Evolutionary conservation across 805 yeast species (phyloP).

Genomic region (Hanseniaspora valbyensis): DNA sequence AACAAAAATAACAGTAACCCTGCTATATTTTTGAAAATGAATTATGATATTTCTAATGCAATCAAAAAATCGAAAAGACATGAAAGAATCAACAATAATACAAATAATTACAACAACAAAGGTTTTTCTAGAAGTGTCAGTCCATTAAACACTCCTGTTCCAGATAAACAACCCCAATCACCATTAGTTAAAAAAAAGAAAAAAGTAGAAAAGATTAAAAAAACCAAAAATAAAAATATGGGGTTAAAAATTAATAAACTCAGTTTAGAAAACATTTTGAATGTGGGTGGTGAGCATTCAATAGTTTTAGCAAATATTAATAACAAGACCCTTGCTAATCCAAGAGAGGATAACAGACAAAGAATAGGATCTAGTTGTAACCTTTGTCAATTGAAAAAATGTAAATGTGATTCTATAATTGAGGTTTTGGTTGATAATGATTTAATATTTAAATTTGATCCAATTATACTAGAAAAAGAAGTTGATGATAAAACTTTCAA

Average conservation of each 20-base stretch:
- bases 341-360: slow-evolving; percentile 5
- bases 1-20: not conserved
- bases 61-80: not conserved
- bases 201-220: not conserved
- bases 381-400: slow-evolving; percentile 9
- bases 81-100: too few relatives aligned
- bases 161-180: not conserved
- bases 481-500: not conserved
- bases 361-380: slow-evolving; percentile 12
- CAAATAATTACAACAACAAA: too few relatives aligned
- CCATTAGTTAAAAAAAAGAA: not conserved
- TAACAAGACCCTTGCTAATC: not conserved
- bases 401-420: slow-evolving; percentile 9
- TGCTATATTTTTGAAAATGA: not conserved
- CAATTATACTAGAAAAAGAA: not conserved
- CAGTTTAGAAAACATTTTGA: not conserved
- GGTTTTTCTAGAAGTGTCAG: too few relatives aligned
- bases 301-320: not conserved
- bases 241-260: not conserved
- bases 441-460: not conserved
- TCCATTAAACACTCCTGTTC: too few relatives aligned
- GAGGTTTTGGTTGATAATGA: slow-evolving; percentile 9
- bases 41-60: not conserved
- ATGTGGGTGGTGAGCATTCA: not conserved
- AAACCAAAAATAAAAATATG: not conserved